Base-by-base conservation (phyloP, 225 moss, liverwort and hornwort genomes). In the Neckera pumila region DNA sequence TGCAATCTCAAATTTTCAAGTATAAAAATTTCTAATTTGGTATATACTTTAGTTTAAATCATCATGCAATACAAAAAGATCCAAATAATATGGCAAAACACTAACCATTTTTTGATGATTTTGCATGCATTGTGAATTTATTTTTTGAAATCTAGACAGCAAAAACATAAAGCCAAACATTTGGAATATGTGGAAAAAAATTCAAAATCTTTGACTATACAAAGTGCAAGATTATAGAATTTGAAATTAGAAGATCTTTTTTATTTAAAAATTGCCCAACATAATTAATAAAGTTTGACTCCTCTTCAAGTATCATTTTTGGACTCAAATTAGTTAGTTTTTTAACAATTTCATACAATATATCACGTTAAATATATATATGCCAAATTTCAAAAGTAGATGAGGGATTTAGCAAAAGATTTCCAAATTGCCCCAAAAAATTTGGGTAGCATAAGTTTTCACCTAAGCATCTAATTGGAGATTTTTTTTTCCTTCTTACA, bases 81-180 rank as follows among this genome's bases (percentile, higher is more conserved):
- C 9, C 9, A 42, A 40, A 2, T 72, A 6, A 72, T 72, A 0
- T 1, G 0, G 17, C 73, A 17, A 73, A 10, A 45, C 6, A 17
- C 10, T 17, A 10, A 28, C 28, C 3, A 43, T 17, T 43, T 72
- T 16, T 17, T 17, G 3, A 28, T 73, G 6, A 45, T 28, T 73
- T 45, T 40, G 4, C 4, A 14, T 40, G 5, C 40, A 14, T 23
- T 3, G 1, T 26, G 9, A 40, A 26, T 40, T 13, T 0, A 7
- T 38, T 23, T 70, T 25, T 23, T 1, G 4, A 14, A 23, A 40
- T 38, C 13, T 4, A 25, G 0, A 40, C 0, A 1, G 4, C 14
- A 2, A 14, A 26, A 42, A 72, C 10, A 40, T 14, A 25, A 70
- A 70, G 38, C 4, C 40, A 40, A 40, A 72, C 27, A 43, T 20